Evolutionary conservation across 495 filamentous ascomycete genomes (phyloP).

Genomic region (Hypoxylon lenormandii): DNA sequence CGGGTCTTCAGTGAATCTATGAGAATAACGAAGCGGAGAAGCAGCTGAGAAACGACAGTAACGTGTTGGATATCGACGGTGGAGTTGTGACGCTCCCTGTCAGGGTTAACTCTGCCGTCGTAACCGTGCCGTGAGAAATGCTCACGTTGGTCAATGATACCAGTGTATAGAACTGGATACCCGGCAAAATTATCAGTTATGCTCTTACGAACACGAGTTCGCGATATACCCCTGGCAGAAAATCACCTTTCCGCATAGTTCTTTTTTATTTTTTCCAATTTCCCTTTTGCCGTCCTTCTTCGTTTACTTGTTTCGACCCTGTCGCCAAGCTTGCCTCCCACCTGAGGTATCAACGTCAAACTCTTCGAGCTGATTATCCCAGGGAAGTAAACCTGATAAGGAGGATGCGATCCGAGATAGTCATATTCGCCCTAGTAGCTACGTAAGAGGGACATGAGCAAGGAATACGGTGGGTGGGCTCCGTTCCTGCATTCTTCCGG

Average conservation of each 20-base stretch:
- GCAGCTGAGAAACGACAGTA: conserved; percentile 10
- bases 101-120: conserved; percentile 15
- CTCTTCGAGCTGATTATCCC: too few relatives aligned
- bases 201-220: too few relatives aligned
- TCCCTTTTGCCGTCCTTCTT: too few relatives aligned
- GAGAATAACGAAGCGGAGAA: conserved; percentile 1
- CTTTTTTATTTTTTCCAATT: too few relatives aligned
- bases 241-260: too few relatives aligned
- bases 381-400: background rate
- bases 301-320: too few relatives aligned
- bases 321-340: too few relatives aligned
- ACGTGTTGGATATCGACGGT: background rate
- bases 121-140: conserved; percentile 11
- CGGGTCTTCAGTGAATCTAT: conserved; percentile 12
- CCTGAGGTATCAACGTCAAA: too few relatives aligned
- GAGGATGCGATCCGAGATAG: background rate
- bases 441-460: conserved; percentile 6
- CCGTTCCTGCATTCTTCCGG: conserved; percentile 41
- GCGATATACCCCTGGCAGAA: too few relatives aligned
- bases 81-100: conserved; percentile 8
- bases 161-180: too few relatives aligned
- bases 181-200: too few relatives aligned
- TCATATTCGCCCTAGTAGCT: background rate
- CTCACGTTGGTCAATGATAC: too few relatives aligned
- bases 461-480: conserved; percentile 18